Percentiles rank a stretch among this genome's conserved stretches.
Conservation (phyloP, 805 yeast species). For the Lachancea kluyveri region DNA sequence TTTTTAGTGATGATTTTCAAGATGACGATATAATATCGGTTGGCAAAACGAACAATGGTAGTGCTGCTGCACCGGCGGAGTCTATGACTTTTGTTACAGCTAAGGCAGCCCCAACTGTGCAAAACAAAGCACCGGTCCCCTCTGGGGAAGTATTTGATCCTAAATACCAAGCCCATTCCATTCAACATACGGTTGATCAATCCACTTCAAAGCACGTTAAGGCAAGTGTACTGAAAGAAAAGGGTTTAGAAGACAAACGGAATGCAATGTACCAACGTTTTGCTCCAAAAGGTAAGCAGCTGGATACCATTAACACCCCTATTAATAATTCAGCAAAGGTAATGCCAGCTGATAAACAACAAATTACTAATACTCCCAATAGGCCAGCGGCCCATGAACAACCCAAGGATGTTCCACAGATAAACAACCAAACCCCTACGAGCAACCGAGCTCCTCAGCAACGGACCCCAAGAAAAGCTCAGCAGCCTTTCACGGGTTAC, state of each 20-base stretch:
- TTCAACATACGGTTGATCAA: constrained; percentile 59
- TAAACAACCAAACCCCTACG: no score
- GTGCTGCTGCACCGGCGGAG: background rate
- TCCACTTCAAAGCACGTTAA: constrained; percentile 57
- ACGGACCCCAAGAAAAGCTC: no score
- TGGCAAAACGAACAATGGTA: background rate
- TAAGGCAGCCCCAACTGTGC: constrained; percentile 53
- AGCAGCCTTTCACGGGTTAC: no score
- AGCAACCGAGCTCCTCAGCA: no score
- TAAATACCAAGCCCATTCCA: constrained; percentile 49
- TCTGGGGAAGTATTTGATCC: constrained; percentile 46
- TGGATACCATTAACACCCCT: constrained; percentile 5
- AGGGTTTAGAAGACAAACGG: constrained; percentile 17
- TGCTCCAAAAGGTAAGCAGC: constrained; percentile 29
- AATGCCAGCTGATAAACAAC: background rate
- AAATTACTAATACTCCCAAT: background rate
- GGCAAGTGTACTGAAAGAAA: constrained; percentile 19
- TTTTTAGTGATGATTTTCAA: constrained; percentile 43
- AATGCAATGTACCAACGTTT: constrained; percentile 23
- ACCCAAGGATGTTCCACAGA: no score
- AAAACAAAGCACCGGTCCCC: constrained; percentile 36
- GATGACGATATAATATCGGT: constrained; percentile 32
- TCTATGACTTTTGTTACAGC: constrained; percentile 54
- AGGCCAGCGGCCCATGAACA: background rate
- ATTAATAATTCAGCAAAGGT: background rate